Base-by-base conservation (phyloP, 192 early-diverging fungal species). In the Powellomyces hirtus region DNA sequence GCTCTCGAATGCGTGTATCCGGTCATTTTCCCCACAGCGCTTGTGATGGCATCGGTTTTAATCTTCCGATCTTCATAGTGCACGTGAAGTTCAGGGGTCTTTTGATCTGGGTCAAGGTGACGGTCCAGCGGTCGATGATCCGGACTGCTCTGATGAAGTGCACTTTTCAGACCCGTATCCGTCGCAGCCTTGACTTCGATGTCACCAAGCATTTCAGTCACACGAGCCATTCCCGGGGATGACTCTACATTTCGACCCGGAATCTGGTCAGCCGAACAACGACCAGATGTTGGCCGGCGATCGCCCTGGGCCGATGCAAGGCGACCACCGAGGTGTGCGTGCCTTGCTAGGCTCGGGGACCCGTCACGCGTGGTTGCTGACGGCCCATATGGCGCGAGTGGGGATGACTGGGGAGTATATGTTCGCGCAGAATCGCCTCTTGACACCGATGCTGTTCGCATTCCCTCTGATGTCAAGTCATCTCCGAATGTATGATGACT, bases 11-110 rank as follows among this genome's bases (percentile, higher is more conserved):
- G n/a, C n/a, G n/a, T n/a, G n/a, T n/a, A n/a, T n/a, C n/a, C n/a
- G n/a, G n/a, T n/a, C n/a, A n/a, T n/a, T n/a, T n/a, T n/a, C n/a
- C n/a, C n/a, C n/a, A n/a, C n/a, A n/a, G n/a, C n/a, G n/a, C n/a
- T n/a, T n/a, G n/a, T n/a, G n/a, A n/a, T n/a, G n/a, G n/a, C n/a
- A n/a, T n/a, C n/a, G n/a, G n/a, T n/a, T n/a, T n/a, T n/a, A n/a
- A n/a, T n/a, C n/a, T n/a, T n/a, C n/a, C n/a, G 20, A 24, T 31
- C 16, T 38, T 26, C 38, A n/a, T 20, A 34, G 24, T 51, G 62
- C 33, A 75, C 61, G 44, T 52, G 67, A 50, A 38, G 59, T n/a
- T 33, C 13, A n/a, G 24, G 8, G 7, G 33, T 16, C 27, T n/a
- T n/a, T n/a, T n/a, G n/a, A n/a, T n/a, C n/a, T n/a, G n/a, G n/a